Evolutionary conservation across 2,329 filamentous ascomycete genomes (phyloP), one percentile per base, ranked within the genome.

Genomic region (Aspergillus sojae): DNA sequence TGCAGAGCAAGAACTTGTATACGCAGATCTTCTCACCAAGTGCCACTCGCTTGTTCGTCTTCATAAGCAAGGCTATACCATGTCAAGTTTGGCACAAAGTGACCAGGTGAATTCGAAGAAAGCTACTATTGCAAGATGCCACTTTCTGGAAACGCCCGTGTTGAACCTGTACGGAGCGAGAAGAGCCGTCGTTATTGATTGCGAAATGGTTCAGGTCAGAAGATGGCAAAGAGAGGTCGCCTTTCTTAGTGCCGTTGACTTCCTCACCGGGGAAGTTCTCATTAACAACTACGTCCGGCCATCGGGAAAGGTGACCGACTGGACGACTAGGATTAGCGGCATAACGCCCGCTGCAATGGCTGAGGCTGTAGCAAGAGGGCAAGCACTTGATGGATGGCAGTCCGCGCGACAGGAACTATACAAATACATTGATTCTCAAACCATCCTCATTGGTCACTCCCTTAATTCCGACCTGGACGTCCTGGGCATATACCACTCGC

Each of bases 381-480:
- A 74, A 21, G 72, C 73, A 2, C 65, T 86, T 4, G 11, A 64
- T 0, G 80, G 81, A 0, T 84, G 82, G 80, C 58, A 73, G 32
- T 77, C 69, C 4, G 84, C 83, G 2, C 80, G 83, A 2, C 61
- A 67, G 3, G 72, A 71, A 52, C 70, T 86, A 5, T 83, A 80
- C 73, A 67, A 74, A 23, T 72, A 77, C 60, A 77, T 82, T 39
- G 80, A 84, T 63, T 62, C 64, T 0, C 60, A 79, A 9, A 86
- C 84, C 0, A 75, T 86, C 2, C 68, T 86, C 9, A 69, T 85
- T 10, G 84, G 84, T 1, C 84, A 86, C 57, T 71, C 79, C 4
- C 70, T 85, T 4, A 62, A 80, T 7, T 69, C 82, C 58, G 83
- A 86, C 62, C 70, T 86, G 0, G 70, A 76, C 7, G 77, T 77